Evolutionary conservation across 192 early-diverging fungal genomes (phyloP), one percentile per base, ranked within the genome.

Genomic region (Coemansia aciculifera): DNA sequence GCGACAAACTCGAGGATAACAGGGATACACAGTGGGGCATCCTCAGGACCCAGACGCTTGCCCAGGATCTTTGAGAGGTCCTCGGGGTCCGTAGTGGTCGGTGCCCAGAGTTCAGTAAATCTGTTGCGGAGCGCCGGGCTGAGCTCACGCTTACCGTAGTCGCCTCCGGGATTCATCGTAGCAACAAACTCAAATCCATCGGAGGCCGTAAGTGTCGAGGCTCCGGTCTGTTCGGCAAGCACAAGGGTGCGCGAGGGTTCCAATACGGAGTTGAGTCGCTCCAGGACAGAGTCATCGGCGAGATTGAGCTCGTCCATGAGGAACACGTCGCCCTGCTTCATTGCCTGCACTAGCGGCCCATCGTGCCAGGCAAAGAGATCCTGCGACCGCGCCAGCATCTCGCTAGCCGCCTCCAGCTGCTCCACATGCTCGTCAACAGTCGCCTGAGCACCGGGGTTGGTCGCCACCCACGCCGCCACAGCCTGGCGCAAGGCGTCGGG

Each of bases 91-190:
- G 86, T 85, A 3, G 97, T 90, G n/a, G 89, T 78, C 5, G 94
- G 93, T 2, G 95, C 94, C 97, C 97, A 99, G 23, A 99, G 88
- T 75, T 99, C 97, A 5, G 96, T 97, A 67, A 99, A 99, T 57
- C 97, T 90, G 80, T 99, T 99, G 40, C 97, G 88, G 59, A 99
- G 87, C 7, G 97, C 97, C 38, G 97, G 97, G 11, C 93, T 95
- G 15, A 99, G 87, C 75, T 99, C 97, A 71, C 97, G 97, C 81
- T 99, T 99, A 43, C 97, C 97, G 75, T 96, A 98, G 77, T 99
- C 97, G 49, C 97, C 97, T 39, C 97, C 97, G 4, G 97, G 97
- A 78, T 99, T 99, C 97, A 99, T 99, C 3, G 97, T 99, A 2
- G 97, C 96, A 15, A 97, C 79, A 77, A 99, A 97, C 59, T 90